Percentiles rank a stretch among this genome's conserved stretches.
phyloP scores from a whole-genome alignment of 2,329 filamentous ascomycete genomes.

The Colletotrichum liriopes region DNA sequence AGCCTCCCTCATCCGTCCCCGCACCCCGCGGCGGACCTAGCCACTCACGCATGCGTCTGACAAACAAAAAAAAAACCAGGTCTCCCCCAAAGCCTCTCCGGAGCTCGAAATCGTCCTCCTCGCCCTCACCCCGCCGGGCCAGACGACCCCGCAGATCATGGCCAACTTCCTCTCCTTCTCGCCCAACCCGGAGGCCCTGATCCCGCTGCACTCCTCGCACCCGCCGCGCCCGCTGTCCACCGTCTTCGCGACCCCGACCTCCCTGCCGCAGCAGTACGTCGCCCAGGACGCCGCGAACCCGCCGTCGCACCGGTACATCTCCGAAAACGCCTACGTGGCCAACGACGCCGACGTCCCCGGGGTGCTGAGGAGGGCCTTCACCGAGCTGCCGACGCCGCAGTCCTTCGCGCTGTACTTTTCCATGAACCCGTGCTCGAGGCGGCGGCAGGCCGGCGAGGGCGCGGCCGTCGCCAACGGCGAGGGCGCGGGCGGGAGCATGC shows the following conservation, averaged over 20 bases:
- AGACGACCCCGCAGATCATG: constrained; percentile 52
- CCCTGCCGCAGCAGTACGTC: constrained; percentile 58
- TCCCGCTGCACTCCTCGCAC: constrained; percentile 32
- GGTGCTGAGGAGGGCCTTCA: constrained; percentile 63
- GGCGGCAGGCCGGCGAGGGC: constrained; percentile 49
- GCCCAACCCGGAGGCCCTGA: constrained; percentile 45
- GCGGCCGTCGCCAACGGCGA: constrained; percentile 45
- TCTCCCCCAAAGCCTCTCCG: constrained; percentile 52
- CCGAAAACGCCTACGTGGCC: constrained; percentile 66
- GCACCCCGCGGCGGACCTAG: background rate
- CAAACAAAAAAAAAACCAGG: constrained; percentile 27
- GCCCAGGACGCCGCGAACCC: constrained; percentile 64
- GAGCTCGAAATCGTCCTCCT: constrained; percentile 60
- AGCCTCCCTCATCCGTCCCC: constrained; percentile 21
- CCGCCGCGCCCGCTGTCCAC: constrained; percentile 48
- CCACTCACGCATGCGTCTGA: background rate
- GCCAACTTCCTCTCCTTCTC: constrained; percentile 60
- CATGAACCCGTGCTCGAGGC: constrained; percentile 63
- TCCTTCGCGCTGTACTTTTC: constrained; percentile 65
- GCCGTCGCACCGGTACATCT: constrained; percentile 62
- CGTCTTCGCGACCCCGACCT: constrained; percentile 56
- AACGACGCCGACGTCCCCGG: constrained; percentile 62
- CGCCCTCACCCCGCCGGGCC: constrained; percentile 49
- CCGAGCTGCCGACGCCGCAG: constrained; percentile 61
- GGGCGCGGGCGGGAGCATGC: constrained; percentile 45